Percentiles rank a stretch among this genome's conserved stretches.
Conservation (phyloP, 306 rosid genomes). For the Trifolium fragiferum region DNA sequence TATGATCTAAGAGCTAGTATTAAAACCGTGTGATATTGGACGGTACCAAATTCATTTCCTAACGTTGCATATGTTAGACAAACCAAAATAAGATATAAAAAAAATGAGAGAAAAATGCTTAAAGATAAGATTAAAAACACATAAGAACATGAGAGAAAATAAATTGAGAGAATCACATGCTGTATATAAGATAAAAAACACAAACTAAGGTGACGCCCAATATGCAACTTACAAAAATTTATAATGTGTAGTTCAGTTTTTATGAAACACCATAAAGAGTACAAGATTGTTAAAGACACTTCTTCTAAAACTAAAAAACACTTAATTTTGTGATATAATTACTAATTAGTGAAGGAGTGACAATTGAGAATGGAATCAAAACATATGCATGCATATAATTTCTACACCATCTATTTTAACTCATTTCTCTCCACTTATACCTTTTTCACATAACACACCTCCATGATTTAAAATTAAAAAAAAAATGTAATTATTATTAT, state of each 20-base stretch:
- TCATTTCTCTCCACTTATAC: background rate
- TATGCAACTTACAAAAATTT: background rate
- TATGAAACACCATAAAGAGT: background rate
- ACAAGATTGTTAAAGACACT: background rate
- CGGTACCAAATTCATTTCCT: too few relatives aligned
- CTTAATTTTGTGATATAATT: too few relatives aligned
- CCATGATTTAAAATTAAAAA: background rate
- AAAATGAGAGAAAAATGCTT: too few relatives aligned
- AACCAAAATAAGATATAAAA: too few relatives aligned
- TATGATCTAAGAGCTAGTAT: too few relatives aligned
- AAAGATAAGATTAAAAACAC: too few relatives aligned
- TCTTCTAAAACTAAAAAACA: background rate
- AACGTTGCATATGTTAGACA: too few relatives aligned
- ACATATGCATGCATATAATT: slow-evolving; percentile 10
- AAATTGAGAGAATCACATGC: too few relatives aligned
- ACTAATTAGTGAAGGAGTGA: slow-evolving; percentile 4
- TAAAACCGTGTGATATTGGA: too few relatives aligned
- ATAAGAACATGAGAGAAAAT: too few relatives aligned
- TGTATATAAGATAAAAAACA: background rate
- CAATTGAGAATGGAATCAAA: slow-evolving; percentile 19
- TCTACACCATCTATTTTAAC: slow-evolving; percentile 25
- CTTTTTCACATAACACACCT: background rate
- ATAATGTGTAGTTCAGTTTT: too few relatives aligned
- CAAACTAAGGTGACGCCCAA: background rate
- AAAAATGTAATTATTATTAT: background rate